phyloP scores from a whole-genome alignment of 2,329 filamentous ascomycete species.

The Xylariaceae sp. region DNA sequence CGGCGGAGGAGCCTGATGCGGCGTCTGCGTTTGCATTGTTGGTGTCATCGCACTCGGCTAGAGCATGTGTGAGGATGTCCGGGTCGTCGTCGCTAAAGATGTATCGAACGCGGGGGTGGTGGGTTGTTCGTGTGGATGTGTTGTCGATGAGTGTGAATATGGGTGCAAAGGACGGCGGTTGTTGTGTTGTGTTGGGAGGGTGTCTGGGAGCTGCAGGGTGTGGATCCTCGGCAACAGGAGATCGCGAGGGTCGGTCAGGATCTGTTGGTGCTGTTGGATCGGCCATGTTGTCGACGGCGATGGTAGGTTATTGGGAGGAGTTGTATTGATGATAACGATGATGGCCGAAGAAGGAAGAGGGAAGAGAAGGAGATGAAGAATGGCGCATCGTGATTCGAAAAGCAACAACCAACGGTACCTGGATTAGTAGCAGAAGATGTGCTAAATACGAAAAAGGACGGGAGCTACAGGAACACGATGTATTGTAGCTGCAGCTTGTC shows the following conservation, averaged over 20 bases:
- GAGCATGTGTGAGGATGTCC: conserved; percentile 67
- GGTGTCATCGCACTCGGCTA: conserved; percentile 39
- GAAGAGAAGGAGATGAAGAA: background rate
- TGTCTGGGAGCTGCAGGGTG: conserved; percentile 14
- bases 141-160: conserved; percentile 87
- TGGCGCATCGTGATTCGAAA: no score
- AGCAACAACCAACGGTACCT: no score
- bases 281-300: conserved; percentile 31
- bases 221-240: conserved; percentile 17
- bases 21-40: conserved; percentile 27
- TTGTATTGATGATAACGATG: conserved; percentile 19
- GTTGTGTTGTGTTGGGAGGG: conserved; percentile 17
- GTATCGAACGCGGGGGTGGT: conserved; percentile 86
- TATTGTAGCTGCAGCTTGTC: conserved; percentile 1
- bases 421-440: conserved; percentile 1
- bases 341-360: conserved; percentile 1
- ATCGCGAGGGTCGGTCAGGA: conserved; percentile 7
- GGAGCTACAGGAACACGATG: conserved; percentile 10
- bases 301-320: conserved; percentile 11
- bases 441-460: conserved; percentile 3
- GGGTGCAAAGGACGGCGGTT: conserved; percentile 58
- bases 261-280: conserved; percentile 20
- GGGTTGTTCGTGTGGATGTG: conserved; percentile 64
- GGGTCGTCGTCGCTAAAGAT: conserved; percentile 90
- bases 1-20: no score